A percentile compares a stretch with the other conserved stretches of the same genome.
Evolutionary conservation across 345 rosid genomes (phyloP).

Genomic region (Aegle marmelos): DNA sequence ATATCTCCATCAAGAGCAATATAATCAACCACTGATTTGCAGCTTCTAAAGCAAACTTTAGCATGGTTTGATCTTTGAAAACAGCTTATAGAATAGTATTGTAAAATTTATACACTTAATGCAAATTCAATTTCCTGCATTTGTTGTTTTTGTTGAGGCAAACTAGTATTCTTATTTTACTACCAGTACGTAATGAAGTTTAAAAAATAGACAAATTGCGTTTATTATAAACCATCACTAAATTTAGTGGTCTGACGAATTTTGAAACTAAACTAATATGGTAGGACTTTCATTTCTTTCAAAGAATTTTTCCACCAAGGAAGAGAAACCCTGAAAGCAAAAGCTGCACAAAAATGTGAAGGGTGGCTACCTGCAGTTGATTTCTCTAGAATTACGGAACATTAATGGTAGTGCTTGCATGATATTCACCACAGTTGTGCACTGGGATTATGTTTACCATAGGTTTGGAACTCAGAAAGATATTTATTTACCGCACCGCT

Average conservation of each 20-base stretch:
- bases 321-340: background rate
- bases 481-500: too few relatives aligned
- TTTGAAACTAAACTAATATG: background rate
- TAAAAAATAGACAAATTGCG: too few relatives aligned
- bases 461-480: background rate
- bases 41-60: background rate
- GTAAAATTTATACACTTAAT: background rate
- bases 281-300: background rate
- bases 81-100: background rate
- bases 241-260: background rate
- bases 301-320: background rate
- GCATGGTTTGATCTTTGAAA: background rate
- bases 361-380: background rate
- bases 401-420: background rate
- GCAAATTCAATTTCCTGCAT: background rate
- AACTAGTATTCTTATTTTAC: background rate
- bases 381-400: background rate
- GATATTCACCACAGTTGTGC: background rate
- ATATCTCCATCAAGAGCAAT: background rate
- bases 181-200: background rate
- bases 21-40: background rate
- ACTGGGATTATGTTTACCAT: background rate
- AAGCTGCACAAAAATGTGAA: background rate
- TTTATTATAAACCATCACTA: background rate
- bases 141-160: background rate